These are phyloP conservation scores for Penicillium sp. DNA, from an alignment of 2,329 filamentous ascomycete genomes.

Conservation along the genomic window DNA sequence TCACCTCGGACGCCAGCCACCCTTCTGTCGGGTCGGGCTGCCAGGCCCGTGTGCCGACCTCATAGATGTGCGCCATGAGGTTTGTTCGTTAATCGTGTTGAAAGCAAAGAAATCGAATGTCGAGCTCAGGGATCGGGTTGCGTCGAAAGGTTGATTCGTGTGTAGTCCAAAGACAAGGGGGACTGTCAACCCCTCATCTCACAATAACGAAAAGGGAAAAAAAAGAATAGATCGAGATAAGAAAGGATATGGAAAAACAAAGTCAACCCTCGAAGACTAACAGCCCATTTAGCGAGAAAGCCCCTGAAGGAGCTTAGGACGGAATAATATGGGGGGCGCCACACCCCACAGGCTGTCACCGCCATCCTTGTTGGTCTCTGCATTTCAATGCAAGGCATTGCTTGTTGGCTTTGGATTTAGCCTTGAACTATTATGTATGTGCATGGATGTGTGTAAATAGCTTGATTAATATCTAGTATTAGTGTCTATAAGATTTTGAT, in stretches of 20 bases:
- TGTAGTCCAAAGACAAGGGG: constrained; percentile 28
- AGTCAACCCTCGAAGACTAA: constrained; percentile 18
- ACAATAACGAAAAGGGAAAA: constrained; percentile 21
- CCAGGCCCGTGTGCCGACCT: constrained; percentile 97
- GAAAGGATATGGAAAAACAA: constrained; percentile 14
- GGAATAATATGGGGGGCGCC: constrained; percentile 25
- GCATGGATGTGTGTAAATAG: background rate
- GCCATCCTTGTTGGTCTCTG: constrained; percentile 16
- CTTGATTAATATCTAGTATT: background rate
- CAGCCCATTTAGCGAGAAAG: constrained; percentile 30
- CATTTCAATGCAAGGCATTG: background rate
- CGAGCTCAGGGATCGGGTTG: constrained; percentile 10
- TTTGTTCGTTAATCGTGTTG: constrained; percentile 5
- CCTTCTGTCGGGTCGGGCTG: constrained; percentile 94
- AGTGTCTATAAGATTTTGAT: too few species aligned
- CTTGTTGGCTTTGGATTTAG: background rate
- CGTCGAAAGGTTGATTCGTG: constrained; percentile 14
- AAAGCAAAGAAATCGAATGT: constrained; percentile 11
- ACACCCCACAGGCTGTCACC: constrained; percentile 30
- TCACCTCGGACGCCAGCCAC: constrained; percentile 95
- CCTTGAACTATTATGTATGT: background rate
- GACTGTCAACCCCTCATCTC: constrained; percentile 28
- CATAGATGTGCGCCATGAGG: constrained; percentile 87
- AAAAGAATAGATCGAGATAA: constrained; percentile 6
- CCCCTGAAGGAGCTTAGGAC: constrained; percentile 30